These are phyloP conservation scores for Dactylonectria estremocensis DNA, from an alignment of 2,329 filamentous ascomycete species.

Conservation along the genomic window DNA sequence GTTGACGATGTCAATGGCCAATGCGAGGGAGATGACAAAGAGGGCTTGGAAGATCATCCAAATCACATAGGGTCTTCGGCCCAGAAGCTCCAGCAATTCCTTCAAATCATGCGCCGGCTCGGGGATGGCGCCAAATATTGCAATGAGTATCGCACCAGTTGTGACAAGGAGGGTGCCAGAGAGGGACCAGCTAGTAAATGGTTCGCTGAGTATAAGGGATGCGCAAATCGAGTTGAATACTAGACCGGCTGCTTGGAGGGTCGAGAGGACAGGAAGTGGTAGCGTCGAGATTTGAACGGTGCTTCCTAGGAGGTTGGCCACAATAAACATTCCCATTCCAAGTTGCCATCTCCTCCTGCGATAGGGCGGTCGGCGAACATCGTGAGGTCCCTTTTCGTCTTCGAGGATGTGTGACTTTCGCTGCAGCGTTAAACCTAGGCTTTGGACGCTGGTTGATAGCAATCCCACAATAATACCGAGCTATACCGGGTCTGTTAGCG, in stretches of 20 bases:
- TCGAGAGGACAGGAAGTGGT: slow-evolving; percentile 93
- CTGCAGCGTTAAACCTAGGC: slow-evolving; percentile 93
- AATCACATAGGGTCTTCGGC: slow-evolving; percentile 81
- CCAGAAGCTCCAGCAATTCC: slow-evolving; percentile 84
- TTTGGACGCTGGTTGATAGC: slow-evolving; percentile 94
- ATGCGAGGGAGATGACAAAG: slow-evolving; percentile 78
- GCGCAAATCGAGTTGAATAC: slow-evolving; percentile 99
- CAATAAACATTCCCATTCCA: slow-evolving; percentile 97
- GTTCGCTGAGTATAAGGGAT: slow-evolving; percentile 90
- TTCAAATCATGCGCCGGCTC: slow-evolving; percentile 91
- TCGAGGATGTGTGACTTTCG: slow-evolving; percentile 98
- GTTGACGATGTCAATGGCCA: slow-evolving; percentile 71
- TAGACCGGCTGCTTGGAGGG: slow-evolving; percentile 93
- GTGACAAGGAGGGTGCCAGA: slow-evolving; percentile 92
- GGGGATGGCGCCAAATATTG: slow-evolving; percentile 92
- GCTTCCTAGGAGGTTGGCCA: slow-evolving; percentile 94
- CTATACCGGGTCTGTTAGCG: slow-evolving; percentile 61
- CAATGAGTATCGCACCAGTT: slow-evolving; percentile 90
- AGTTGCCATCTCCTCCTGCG: slow-evolving; percentile 94
- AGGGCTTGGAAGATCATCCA: slow-evolving; percentile 91
- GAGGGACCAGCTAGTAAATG: slow-evolving; percentile 94
- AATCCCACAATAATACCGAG: slow-evolving; percentile 95
- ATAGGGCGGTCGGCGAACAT: slow-evolving; percentile 88
- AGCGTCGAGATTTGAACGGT: slow-evolving; percentile 98
- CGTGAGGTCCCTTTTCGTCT: slow-evolving; percentile 88